Evolutionary conservation across 2,329 filamentous ascomycete species (phyloP), one percentile per base, ranked within the genome.

Genomic region (Fusarium sp.): DNA sequence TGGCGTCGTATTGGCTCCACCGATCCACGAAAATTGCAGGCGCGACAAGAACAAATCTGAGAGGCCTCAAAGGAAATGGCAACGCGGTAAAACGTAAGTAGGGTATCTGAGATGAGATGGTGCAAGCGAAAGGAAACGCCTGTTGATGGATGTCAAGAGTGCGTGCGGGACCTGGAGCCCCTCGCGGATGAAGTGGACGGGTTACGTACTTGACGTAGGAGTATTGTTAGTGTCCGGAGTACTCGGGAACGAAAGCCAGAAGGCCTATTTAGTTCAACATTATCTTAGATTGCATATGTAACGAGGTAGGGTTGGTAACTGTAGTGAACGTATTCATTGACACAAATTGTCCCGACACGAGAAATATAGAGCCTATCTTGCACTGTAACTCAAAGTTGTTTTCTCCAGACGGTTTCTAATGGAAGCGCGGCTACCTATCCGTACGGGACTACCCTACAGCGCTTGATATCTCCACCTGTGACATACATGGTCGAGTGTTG

Each of bases 191-290:
- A 48, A 55, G 54, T 67, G 56, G 56, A 59, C 55, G 47, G 56
- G 51, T 62, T 55, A 64, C 47, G 39, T 60, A 60, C 40, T 53
- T 59, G 54, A 61, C 45, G 67, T 55, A 65, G 32, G 60, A 48
- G n/a, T 30, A 47, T 23, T 68, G 69, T 61, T 73, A 73, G 60
- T 62, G 69, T 48, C 59, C 58, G 62, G 56, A 67, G 68, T 71
- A 71, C 59, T 67, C 59, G 52, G 58, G 41, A 43, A 37, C 32
- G 39, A 39, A 44, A 19, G 32, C 20, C 22, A 48, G 47, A 32
- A 52, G 55, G 55, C 41, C 55, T 46, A 39, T 43, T 55, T 30
- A 19, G 19, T 11, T 25, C 43, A 20, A 14, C 22, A 10, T 30
- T 30, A 9, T 23, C 2, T 17, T 27, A n/a, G n/a, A 41, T 13